phyloP scores from a whole-genome alignment of 306 rosid species.

The Abrus precatorius region DNA sequence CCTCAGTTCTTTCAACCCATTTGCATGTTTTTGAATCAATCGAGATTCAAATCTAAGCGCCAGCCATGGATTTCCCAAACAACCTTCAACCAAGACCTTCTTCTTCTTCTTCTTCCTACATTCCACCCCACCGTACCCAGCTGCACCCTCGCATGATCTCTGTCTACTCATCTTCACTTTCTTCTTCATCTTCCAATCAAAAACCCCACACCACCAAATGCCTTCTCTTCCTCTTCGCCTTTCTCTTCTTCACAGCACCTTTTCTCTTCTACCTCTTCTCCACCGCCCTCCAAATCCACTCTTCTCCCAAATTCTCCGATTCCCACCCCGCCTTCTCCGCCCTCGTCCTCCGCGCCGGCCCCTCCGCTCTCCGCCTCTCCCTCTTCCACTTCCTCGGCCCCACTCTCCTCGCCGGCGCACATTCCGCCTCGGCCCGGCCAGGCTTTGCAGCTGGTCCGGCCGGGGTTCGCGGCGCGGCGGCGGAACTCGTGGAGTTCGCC shows the following conservation, averaged over 20 bases:
- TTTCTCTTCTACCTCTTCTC: constrained; percentile 64
- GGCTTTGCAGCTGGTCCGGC: constrained; percentile 33
- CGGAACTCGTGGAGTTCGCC: constrained; percentile 50
- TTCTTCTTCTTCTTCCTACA: constrained; percentile 34
- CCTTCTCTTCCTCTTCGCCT: constrained; percentile 38
- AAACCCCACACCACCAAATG: constrained; percentile 51
- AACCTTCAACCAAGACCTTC: not conserved
- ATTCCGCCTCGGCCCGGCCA: constrained; percentile 8
- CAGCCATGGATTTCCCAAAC: constrained; percentile 37
- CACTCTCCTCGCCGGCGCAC: constrained; percentile 29
- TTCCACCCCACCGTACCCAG: constrained; percentile 61
- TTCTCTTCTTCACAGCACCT: constrained; percentile 53
- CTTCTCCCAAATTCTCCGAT: constrained; percentile 52
- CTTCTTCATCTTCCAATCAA: not conserved
- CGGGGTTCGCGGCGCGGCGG: constrained; percentile 32
- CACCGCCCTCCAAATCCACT: constrained; percentile 59
- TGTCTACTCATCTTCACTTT: not conserved
- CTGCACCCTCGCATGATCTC: constrained; percentile 64
- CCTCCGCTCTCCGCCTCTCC: constrained; percentile 47
- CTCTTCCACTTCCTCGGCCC: constrained; percentile 57
- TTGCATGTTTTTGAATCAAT: too few relatives aligned
- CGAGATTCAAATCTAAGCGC: too few relatives aligned
- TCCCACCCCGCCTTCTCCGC: constrained; percentile 52
- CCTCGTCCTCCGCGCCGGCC: constrained; percentile 49
- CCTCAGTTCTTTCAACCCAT: too few relatives aligned